phyloP scores from a whole-genome alignment of 2,329 filamentous ascomycete species.

The Graphilbum ipis-grandicollis region DNA sequence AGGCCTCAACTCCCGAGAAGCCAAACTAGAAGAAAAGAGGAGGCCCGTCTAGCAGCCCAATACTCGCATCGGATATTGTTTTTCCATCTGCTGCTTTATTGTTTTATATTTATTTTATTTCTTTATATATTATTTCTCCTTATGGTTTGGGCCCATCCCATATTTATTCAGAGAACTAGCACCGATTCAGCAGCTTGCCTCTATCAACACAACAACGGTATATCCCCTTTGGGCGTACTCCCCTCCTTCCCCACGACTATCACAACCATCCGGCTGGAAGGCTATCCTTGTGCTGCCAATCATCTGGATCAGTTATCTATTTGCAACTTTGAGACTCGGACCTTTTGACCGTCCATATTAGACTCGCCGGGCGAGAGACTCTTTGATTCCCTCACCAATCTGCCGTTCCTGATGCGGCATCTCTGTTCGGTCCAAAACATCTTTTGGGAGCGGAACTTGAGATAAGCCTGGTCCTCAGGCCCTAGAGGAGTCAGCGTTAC shows the following conservation, averaged over 20 bases:
- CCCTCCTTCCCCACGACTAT: background rate
- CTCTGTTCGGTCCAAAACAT: background rate
- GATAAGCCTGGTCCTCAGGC: background rate
- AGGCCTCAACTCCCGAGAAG: background rate
- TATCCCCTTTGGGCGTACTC: background rate
- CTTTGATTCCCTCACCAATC: background rate
- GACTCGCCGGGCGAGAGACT: background rate
- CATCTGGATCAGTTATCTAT: too few relatives aligned
- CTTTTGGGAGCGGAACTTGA: background rate
- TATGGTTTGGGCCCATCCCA: background rate
- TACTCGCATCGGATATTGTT: background rate
- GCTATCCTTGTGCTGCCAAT: background rate
- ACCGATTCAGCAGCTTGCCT: background rate
- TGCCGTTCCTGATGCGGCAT: background rate
- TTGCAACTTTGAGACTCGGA: too few relatives aligned
- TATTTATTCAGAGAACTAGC: background rate
- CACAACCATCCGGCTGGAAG: conserved; percentile 2
- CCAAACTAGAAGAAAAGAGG: too few relatives aligned
- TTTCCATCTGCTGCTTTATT: background rate
- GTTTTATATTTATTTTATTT: background rate
- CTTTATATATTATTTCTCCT: background rate
- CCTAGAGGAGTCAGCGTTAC: too few relatives aligned
- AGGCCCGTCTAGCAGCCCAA: background rate
- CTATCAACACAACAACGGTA: background rate
- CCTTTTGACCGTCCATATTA: too few relatives aligned